These are phyloP conservation scores for Cutaneotrichosporon sp. DNA, from an alignment of 1,284 basidiomycete species.

Conservation along the genomic window DNA sequence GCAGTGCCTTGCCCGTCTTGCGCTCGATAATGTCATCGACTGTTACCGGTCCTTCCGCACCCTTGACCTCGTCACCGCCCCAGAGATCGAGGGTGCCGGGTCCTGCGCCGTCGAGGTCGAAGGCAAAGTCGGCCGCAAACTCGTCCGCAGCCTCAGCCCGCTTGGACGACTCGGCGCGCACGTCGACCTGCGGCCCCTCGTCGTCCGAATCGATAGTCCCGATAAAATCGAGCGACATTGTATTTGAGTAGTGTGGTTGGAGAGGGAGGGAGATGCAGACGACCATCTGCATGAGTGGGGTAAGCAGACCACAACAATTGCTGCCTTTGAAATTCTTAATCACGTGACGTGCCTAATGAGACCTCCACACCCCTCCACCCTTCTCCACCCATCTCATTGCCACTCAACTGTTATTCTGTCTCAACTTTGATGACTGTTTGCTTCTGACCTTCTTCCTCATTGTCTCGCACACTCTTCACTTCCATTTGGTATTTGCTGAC, in stretches of 20 bases:
- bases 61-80: constrained; percentile 45
- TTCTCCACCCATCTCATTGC: neutral
- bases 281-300: too few species aligned
- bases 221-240: constrained; percentile 50
- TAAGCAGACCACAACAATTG: neutral
- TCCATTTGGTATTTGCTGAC: neutral
- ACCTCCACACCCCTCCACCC: neutral
- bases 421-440: too few species aligned
- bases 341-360: constrained; percentile 7
- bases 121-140: constrained; percentile 76
- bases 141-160: constrained; percentile 54
- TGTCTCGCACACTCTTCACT: neutral
- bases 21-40: constrained; percentile 88
- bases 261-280: neutral
- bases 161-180: constrained; percentile 25
- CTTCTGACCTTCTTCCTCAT: neutral
- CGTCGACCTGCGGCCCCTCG: constrained; percentile 40
- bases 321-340: constrained; percentile 21
- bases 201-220: constrained; percentile 54
- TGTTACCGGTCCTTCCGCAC: constrained; percentile 65
- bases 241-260: constrained; percentile 2
- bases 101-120: constrained; percentile 72
- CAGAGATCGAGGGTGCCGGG: constrained; percentile 40
- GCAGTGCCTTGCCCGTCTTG: constrained; percentile 55
- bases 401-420: neutral